A percentile compares a stretch with the other conserved stretches of the same genome.
phyloP scores from a whole-genome alignment of 768 basidiomycete species.

The Cystofilobasidium ferigula region DNA sequence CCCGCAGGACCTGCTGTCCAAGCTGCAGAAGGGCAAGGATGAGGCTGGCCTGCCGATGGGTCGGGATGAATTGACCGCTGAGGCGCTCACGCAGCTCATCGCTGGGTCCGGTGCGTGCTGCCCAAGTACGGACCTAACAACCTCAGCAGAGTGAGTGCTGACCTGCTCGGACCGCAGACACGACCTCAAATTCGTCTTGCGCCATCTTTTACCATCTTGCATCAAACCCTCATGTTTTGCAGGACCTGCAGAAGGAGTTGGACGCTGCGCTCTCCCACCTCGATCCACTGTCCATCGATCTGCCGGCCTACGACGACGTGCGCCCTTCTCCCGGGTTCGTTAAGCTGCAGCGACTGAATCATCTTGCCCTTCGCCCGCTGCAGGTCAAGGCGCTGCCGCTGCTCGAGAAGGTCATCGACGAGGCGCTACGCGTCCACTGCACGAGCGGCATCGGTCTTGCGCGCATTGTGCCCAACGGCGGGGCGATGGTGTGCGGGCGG shows the following conservation, averaged over 20 bases:
- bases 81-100: slow-evolving; percentile 46
- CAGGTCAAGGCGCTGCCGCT: slow-evolving; percentile 43
- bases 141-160: neutral
- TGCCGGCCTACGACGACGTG: slow-evolving; percentile 14
- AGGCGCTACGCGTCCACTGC: slow-evolving; percentile 71
- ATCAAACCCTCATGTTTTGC: slow-evolving; percentile 52
- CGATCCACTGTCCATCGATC: slow-evolving; percentile 33
- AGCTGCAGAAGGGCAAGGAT: slow-evolving; percentile 67
- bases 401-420: slow-evolving; percentile 77
- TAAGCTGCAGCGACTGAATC: no score
- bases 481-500: slow-evolving; percentile 28
- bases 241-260: slow-evolving; percentile 65
- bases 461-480: slow-evolving; percentile 55
- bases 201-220: slow-evolving; percentile 80
- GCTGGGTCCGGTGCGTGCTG: slow-evolving; percentile 45
- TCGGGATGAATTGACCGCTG: slow-evolving; percentile 71
- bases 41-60: slow-evolving; percentile 69
- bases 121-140: neutral
- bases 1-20: slow-evolving; percentile 67
- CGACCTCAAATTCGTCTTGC: slow-evolving; percentile 86
- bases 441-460: slow-evolving; percentile 76
- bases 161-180: slow-evolving; percentile 46
- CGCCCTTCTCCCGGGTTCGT: no score
- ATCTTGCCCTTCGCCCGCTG: neutral
- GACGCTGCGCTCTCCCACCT: slow-evolving; percentile 48